phyloP scores from a whole-genome alignment of 345 rosid species.

The Fremontodendron californicum region DNA sequence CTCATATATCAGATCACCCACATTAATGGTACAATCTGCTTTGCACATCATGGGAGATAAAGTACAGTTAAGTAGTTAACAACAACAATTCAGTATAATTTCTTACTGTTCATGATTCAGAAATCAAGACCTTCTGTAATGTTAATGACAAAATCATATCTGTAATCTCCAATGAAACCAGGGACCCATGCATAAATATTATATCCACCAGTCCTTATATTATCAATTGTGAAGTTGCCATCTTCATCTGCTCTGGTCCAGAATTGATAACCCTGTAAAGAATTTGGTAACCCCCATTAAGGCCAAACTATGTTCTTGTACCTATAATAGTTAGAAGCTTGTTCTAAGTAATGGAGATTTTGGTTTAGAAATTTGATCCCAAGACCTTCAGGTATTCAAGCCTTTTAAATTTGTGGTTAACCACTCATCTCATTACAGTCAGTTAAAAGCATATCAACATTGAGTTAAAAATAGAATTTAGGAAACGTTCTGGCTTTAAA shows the following conservation, averaged over 20 bases:
- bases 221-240: conserved; percentile 49
- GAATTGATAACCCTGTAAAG: conserved; percentile 76
- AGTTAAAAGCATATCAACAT: background rate
- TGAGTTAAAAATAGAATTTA: background rate
- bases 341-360: background rate
- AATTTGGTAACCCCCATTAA: background rate
- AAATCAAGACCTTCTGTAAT: conserved; percentile 49
- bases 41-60: background rate
- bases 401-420: background rate
- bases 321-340: background rate
- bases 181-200: conserved; percentile 68
- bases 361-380: background rate
- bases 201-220: conserved; percentile 50
- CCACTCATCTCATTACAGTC: background rate
- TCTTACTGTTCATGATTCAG: background rate
- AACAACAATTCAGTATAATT: background rate
- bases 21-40: conserved; percentile 36
- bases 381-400: background rate
- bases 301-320: background rate
- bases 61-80: background rate
- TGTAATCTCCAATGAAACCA: conserved; percentile 86
- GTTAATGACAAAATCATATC: conserved; percentile 32
- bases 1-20: conserved; percentile 57
- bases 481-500: background rate
- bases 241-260: conserved; percentile 59